These are phyloP conservation scores for Aspergillus chevalieri DNA, from an alignment of 2,329 filamentous ascomycete species.

Conservation along the genomic window DNA sequence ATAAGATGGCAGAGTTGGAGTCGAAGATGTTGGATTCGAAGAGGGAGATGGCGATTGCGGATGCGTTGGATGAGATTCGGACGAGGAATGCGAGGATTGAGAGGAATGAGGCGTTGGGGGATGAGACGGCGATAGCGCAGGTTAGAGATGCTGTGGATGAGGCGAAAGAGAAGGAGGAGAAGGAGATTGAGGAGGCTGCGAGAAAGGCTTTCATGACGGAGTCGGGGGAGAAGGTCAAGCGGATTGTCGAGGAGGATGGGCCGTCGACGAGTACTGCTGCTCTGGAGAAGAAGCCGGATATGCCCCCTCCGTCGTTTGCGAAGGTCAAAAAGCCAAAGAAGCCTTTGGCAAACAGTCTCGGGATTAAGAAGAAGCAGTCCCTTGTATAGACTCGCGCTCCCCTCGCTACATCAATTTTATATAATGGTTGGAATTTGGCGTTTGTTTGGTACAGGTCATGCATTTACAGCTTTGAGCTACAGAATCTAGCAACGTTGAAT, in stretches of 20 bases:
- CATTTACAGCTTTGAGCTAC: not conserved
- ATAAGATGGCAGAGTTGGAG: constrained; percentile 93
- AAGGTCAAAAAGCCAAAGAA: constrained; percentile 82
- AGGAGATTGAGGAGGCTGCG: constrained; percentile 78
- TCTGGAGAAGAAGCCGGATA: constrained; percentile 27
- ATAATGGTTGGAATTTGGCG: constrained; percentile 5
- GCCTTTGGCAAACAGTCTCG: constrained; percentile 64
- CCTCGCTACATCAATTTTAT: not conserved
- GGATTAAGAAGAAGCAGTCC: constrained; percentile 78
- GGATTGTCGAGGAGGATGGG: constrained; percentile 47
- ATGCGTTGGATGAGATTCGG: constrained; percentile 90
- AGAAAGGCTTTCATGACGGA: constrained; percentile 67
- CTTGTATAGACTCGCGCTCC: constrained; percentile 26
- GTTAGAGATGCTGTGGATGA: constrained; percentile 52
- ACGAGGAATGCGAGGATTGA: constrained; percentile 85
- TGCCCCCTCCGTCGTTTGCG: constrained; percentile 58
- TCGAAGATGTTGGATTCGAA: constrained; percentile 89
- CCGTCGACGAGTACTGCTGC: constrained; percentile 18
- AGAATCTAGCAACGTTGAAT: constrained; percentile 1
- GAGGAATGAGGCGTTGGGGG: constrained; percentile 62
- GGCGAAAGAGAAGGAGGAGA: constrained; percentile 62
- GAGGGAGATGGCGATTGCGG: constrained; percentile 91
- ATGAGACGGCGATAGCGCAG: constrained; percentile 51
- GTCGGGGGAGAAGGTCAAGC: constrained; percentile 49
- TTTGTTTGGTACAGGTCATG: constrained; percentile 6